Conservation (phyloP, 2,329 filamentous ascomycete species). For the Fusarium chlamydosporum region DNA sequence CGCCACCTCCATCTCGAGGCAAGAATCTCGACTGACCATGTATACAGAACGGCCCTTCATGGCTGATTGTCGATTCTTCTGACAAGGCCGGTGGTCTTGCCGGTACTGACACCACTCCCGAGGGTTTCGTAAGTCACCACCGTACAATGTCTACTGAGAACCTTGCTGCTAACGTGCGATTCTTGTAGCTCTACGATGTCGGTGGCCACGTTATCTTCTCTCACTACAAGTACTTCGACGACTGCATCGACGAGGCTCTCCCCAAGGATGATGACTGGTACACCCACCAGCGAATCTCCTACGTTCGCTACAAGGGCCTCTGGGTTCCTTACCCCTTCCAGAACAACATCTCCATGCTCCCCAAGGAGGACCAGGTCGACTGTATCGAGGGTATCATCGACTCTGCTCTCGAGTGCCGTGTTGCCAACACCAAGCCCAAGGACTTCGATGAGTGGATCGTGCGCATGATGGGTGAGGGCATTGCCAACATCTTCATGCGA, state of each 20-base stretch:
- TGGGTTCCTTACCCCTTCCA: conserved; percentile 99
- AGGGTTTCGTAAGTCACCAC: conserved; percentile 87
- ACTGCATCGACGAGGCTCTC: conserved; percentile 96
- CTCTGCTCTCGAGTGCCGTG: conserved; percentile 87
- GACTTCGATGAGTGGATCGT: conserved; percentile 99
- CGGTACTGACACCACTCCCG: conserved; percentile 92
- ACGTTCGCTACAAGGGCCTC: conserved; percentile 94
- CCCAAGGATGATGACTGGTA: conserved; percentile 97
- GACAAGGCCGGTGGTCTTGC: conserved; percentile 95
- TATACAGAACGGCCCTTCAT: conserved; percentile 86
- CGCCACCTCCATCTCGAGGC: conserved; percentile 51
- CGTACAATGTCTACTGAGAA: conserved; percentile 22
- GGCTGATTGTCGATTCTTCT: conserved; percentile 94
- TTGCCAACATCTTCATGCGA: conserved; percentile 97
- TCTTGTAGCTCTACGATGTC: conserved; percentile 90
- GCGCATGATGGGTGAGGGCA: conserved; percentile 87
- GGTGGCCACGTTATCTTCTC: conserved; percentile 99
- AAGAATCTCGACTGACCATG: conserved; percentile 46
- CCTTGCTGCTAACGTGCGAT: conserved; percentile 34
- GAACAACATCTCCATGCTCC: conserved; percentile 99
- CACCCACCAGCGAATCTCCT: conserved; percentile 97
- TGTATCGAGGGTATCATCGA: conserved; percentile 98
- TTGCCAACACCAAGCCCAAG: conserved; percentile 91
- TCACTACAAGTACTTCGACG: conserved; percentile 99
- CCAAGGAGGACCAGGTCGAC: conserved; percentile 95